A percentile compares a stretch with the other conserved stretches of the same genome.
Conservation (phyloP, 1,284 basidiomycete species). For the Boletus mariae region DNA sequence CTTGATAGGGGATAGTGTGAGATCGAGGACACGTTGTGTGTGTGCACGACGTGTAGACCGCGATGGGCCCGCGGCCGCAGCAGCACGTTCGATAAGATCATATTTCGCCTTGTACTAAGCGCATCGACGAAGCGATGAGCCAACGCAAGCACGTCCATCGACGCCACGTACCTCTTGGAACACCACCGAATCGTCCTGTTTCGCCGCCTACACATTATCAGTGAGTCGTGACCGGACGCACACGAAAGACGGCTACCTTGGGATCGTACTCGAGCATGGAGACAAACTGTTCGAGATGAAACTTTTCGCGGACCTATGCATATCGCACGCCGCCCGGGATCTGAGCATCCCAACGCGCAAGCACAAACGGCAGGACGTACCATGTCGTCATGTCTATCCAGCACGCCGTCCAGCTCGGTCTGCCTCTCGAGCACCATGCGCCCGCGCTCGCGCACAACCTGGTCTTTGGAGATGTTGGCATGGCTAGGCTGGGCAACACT, state of each 20-base stretch:
- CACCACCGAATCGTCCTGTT: conserved; percentile 67
- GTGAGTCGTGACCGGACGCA: conserved; percentile 7
- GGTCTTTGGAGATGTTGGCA: conserved; percentile 20
- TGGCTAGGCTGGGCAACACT: conserved; percentile 8
- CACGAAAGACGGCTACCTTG: conserved; percentile 41
- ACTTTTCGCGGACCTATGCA: conserved; percentile 71
- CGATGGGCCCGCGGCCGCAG: conserved; percentile 44
- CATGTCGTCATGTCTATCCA: conserved; percentile 71
- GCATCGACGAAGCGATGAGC: not conserved
- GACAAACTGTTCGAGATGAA: conserved; percentile 80
- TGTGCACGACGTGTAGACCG: conserved; percentile 63
- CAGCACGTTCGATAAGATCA: conserved; percentile 55
- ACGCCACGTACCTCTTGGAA: conserved; percentile 60
- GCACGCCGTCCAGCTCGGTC: conserved; percentile 51
- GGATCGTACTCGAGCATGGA: conserved; percentile 76
- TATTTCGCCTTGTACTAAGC: conserved; percentile 57
- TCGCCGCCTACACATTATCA: conserved; percentile 53
- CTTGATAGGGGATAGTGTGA: conserved; percentile 28
- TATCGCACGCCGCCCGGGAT: not conserved
- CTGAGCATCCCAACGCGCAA: not conserved
- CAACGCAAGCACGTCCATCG: conserved; percentile 1
- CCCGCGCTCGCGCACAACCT: conserved; percentile 37
- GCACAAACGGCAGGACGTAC: conserved; percentile 39
- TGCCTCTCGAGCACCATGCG: conserved; percentile 57
- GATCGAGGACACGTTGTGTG: conserved; percentile 47